Percentiles rank a stretch among this genome's conserved stretches.
phyloP scores from a whole-genome alignment of 1,139 yeast genomes.

The Yamadazyma blattariae region DNA sequence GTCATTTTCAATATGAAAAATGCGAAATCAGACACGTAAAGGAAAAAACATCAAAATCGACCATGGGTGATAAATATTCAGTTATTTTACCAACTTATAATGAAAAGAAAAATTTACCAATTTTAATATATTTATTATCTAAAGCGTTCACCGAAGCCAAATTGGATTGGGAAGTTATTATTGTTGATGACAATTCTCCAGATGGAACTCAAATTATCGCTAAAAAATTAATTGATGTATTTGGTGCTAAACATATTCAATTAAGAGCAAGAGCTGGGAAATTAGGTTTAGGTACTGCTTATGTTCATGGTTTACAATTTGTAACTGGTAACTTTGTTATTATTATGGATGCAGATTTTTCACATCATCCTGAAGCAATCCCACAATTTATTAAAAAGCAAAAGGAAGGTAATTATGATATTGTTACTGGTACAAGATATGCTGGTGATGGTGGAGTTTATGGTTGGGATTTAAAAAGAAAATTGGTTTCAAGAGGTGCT shows the following conservation, averaged over 20 bases:
- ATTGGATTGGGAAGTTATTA: slow-evolving; percentile 73
- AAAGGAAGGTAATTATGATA: slow-evolving; percentile 61
- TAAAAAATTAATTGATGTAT: slow-evolving; percentile 57
- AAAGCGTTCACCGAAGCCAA: slow-evolving; percentile 62
- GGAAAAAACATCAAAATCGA: background rate
- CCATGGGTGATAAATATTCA: slow-evolving; percentile 52
- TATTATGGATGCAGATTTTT: slow-evolving; percentile 85
- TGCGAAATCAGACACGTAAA: slow-evolving; percentile 6
- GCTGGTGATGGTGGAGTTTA: slow-evolving; percentile 82
- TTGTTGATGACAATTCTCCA: slow-evolving; percentile 80
- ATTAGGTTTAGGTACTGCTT: slow-evolving; percentile 80
- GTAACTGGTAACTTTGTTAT: slow-evolving; percentile 76
- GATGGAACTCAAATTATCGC: slow-evolving; percentile 82
- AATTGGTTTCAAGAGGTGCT: slow-evolving; percentile 78
- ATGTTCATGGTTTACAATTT: slow-evolving; percentile 71
- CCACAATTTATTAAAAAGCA: slow-evolving; percentile 74
- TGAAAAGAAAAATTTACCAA: slow-evolving; percentile 70
- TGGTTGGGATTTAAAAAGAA: slow-evolving; percentile 84
- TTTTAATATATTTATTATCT: slow-evolving; percentile 67
- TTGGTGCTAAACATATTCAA: slow-evolving; percentile 63
- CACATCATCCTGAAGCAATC: slow-evolving; percentile 79
- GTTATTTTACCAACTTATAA: slow-evolving; percentile 79
- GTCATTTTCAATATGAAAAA: no score
- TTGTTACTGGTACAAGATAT: slow-evolving; percentile 84
- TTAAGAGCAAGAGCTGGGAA: slow-evolving; percentile 77